Base-by-base conservation (phyloP, 1,284 basidiomycete genomes). In the Marasmius tenuissimus region DNA sequence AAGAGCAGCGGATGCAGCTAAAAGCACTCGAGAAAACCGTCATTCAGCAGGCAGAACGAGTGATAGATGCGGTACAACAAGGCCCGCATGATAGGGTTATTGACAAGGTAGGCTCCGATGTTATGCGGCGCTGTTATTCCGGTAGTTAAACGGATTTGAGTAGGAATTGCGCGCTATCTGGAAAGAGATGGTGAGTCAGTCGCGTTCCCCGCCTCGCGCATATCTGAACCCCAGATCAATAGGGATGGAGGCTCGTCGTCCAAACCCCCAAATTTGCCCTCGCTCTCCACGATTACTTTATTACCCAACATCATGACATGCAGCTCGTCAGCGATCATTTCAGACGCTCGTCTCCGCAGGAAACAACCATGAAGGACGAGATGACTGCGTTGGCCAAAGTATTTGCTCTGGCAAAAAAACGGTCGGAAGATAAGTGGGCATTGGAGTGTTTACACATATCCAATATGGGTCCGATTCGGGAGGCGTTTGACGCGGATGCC, bases 131-230 rank as follows among this genome's bases (percentile, higher is more conserved):
- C 14, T 18, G 9, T 5, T 11, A 27, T 35, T 37, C 22, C 35
- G 22, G 12, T 33, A n/a, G 5, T 27, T 33, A 39, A 58, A 20
- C 16, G 9, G 16, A 58, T 53, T 37, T 54, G 45, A 16, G 33
- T 22, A 70, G 68, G 68, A 71, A 52, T 60, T 70, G 12, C 65
- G 55, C 12, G 49, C 50, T 18, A 57, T 71, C 4, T 71, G 70
- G 70, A 69, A 69, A 52, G 69, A 70, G 35, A 71, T 71, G 69
- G 69, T 63, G 50, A 11, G 33, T 57, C 16, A 20, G 6, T 14
- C 20, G 20, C 18, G 11, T 34, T 18, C 2, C 9, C 27, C 27
- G 27, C 27, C 27, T 27, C 27, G 2, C 27, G 27, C 27, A 27
- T 27, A 27, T 2, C 27, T 27, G 4, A 27, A 27, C 27, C 27